phyloP scores from a whole-genome alignment of 768 basidiomycete genomes.

The Collybiopsis luxurians region DNA sequence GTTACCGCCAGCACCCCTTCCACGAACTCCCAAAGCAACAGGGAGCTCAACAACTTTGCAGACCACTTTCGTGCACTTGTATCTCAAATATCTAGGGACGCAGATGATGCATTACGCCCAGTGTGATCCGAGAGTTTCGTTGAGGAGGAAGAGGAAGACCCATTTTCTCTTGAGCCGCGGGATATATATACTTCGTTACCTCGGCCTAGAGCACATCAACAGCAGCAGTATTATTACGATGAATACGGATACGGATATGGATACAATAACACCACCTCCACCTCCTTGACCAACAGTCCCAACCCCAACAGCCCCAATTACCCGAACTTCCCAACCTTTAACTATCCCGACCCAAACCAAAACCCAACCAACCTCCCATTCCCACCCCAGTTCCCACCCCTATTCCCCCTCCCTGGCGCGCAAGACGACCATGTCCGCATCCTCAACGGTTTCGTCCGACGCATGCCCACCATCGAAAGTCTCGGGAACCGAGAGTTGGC shows the following conservation, averaged over 20 bases:
- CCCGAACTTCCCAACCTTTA: too few species aligned
- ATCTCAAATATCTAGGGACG: slow-evolving; percentile 48
- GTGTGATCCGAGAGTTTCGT: slow-evolving; percentile 25
- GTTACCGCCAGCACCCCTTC: slow-evolving; percentile 7
- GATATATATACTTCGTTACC: slow-evolving; percentile 9
- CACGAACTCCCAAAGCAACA: slow-evolving; percentile 19
- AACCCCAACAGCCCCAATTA: too few species aligned
- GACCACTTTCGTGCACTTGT: slow-evolving; percentile 52
- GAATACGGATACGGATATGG: too few species aligned
- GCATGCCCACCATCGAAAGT: slow-evolving; percentile 82
- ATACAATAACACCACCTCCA: too few species aligned
- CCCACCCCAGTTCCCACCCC: too few species aligned
- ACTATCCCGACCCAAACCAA: slow-evolving; percentile 8
- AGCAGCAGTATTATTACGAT: too few species aligned
- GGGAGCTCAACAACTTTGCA: slow-evolving; percentile 39
- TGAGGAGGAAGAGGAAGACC: too few species aligned
- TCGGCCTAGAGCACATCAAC: too few species aligned
- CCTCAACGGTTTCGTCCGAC: slow-evolving; percentile 60
- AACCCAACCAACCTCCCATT: too few species aligned
- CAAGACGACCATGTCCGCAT: slow-evolving; percentile 59
- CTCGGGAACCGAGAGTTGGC: slow-evolving; percentile 61
- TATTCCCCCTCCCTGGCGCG: too few species aligned
- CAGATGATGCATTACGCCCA: slow-evolving; percentile 43
- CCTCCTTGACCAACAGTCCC: too few species aligned
- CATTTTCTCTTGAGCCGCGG: slow-evolving; percentile 11